phyloP scores from a whole-genome alignment of 257 asterid genomes.

The Jacaranda mimosifolia region DNA sequence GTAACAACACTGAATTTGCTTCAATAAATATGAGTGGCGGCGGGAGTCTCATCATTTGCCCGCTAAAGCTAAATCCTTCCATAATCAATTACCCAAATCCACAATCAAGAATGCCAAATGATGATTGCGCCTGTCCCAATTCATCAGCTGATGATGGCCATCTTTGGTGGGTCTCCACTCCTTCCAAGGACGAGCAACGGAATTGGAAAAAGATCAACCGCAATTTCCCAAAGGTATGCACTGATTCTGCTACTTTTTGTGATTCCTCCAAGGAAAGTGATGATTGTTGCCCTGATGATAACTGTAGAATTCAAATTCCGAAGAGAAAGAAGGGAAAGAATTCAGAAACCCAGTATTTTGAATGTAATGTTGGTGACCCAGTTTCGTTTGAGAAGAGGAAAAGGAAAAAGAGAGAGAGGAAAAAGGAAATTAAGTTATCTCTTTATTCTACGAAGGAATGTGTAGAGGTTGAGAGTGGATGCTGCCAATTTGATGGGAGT shows the following conservation, averaged over 20 bases:
- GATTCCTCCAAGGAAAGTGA: constrained; percentile 7
- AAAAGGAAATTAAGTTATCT: neutral
- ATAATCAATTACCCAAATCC: neutral
- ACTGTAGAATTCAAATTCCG: neutral
- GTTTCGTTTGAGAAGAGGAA: neutral
- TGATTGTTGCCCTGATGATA: constrained; percentile 1
- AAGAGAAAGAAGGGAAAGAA: neutral
- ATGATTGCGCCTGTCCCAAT: neutral
- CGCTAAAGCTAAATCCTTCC: constrained; percentile 24
- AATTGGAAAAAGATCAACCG: constrained; percentile 4
- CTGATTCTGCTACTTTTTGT: constrained; percentile 12
- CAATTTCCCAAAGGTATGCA: constrained; percentile 30
- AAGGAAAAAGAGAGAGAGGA: constrained; percentile 12
- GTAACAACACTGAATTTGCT: neutral
- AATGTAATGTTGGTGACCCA: neutral
- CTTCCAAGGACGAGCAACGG: constrained; percentile 19
- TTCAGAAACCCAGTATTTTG: neutral
- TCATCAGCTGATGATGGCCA: constrained; percentile 9
- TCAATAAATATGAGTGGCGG: neutral
- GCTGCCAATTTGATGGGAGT: constrained; percentile 4
- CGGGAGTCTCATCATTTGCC: neutral
- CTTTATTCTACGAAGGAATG: neutral
- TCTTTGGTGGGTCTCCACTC: neutral
- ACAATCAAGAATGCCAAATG: neutral
- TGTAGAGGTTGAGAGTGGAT: constrained; percentile 16